Evolutionary conservation across 345 rosid species (phyloP), one percentile per base, ranked within the genome.

Genomic region (Cardamine resedifolia): DNA sequence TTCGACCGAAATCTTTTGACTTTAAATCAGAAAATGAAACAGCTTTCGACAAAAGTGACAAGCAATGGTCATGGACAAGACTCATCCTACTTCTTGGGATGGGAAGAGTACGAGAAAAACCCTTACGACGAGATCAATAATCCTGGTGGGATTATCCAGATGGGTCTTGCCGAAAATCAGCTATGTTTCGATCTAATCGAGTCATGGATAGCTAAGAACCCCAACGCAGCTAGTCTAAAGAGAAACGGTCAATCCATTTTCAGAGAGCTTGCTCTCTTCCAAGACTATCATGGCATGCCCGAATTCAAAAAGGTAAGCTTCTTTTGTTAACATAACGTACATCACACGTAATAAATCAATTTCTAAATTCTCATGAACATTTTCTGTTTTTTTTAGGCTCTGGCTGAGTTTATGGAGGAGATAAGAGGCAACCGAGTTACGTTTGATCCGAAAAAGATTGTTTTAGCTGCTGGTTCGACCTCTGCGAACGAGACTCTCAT

Each of bases 161-260:
- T 90, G 93, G 93, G 96, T 58, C 88, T 90, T 53, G 96, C 96
- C 27, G 96, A 90, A 60, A 90, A 90, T 75, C 93, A 89, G 81
- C 85, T 90, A n/a, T 87, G 85, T 21, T 86, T 86, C 55, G 93
- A 87, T 80, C 56, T 85, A 21, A 84, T 86, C 41, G 96, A 90
- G 73, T 81, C 86, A 19, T 90, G 96, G 96, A 77, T 88, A 19
- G 81, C 74, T 43, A 76, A 82, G 51, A 86, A 90, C 70, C 96
- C 89, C 1, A 93, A 86, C 24, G 88, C 90, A 21, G 83, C 86
- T 23, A 70, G 74, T 34, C 83, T 88, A 64, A 88, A 83, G 78
- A 82, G 81, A 64, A 85, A 83, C 19, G 93, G 90, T 10, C 80
- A 80, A 34, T 86, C 96, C 70, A 76, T 86, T 31, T 90, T 90